These are phyloP conservation scores for Coemansia sp. DNA, from an alignment of 192 early-diverging fungal genomes.

Conservation along the genomic window DNA sequence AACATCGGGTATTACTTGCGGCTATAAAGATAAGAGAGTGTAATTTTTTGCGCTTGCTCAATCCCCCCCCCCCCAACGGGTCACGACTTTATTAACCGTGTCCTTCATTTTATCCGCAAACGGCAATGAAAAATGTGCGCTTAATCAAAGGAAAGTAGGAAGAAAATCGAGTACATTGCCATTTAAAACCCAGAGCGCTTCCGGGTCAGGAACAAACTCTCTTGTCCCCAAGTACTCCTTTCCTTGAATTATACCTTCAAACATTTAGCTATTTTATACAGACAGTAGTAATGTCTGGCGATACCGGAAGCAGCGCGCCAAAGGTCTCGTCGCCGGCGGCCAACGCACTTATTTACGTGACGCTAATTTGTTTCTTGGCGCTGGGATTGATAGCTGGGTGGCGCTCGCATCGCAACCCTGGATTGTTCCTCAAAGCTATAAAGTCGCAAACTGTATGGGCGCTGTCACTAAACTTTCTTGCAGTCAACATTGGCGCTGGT, in stretches of 20 bases:
- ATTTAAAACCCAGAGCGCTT: no score
- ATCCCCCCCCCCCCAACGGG: no score
- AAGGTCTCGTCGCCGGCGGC: slow-evolving; percentile 48
- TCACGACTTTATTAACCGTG: neutral
- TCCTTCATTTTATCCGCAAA: neutral
- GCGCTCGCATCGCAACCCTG: slow-evolving; percentile 48
- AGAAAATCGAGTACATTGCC: neutral
- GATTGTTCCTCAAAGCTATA: slow-evolving; percentile 56
- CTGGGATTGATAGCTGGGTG: slow-evolving; percentile 57
- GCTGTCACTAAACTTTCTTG: slow-evolving; percentile 55
- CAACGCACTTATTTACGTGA: slow-evolving; percentile 57
- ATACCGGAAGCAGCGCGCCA: slow-evolving; percentile 6
- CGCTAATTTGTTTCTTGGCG: slow-evolving; percentile 50
- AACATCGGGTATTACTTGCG: no score
- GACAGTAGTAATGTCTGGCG: slow-evolving; percentile 14
- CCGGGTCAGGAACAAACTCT: no score
- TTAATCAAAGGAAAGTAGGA: neutral
- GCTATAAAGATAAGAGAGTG: no score
- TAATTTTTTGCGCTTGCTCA: no score
- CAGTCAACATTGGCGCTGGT: slow-evolving; percentile 58
- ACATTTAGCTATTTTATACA: neutral
- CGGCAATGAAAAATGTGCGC: neutral
- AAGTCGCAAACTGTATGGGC: slow-evolving; percentile 52
- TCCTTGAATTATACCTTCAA: no score
- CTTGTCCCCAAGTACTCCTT: no score